Base-by-base conservation (phyloP, 1,139 yeast species). In the Geotrichum australiense region DNA sequence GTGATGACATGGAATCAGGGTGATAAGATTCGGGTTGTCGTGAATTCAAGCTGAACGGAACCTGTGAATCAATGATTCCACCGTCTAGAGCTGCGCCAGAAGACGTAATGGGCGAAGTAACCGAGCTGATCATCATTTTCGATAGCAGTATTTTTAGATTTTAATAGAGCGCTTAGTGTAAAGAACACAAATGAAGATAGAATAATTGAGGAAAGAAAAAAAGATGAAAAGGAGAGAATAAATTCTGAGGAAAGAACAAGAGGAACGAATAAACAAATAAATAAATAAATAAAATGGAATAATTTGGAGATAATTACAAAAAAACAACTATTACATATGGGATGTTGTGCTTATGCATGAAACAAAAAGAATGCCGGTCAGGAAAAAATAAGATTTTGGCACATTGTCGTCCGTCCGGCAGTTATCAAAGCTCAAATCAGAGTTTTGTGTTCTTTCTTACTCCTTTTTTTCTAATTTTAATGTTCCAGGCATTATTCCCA, bases 391-490 rank as follows among this genome's bases (percentile, higher is more conserved):
- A 15, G 23, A 32, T 22, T 32, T 32, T 32, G 35, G 35, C 23
- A 26, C 35, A 32, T 20, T 32, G 35, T 32, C 35, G 35, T 32
- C 35, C 35, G 35, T 32, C 11, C 35, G 20, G 29, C n/a, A 4
- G 5, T 25, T 26, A 11, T 35, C n/a, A 14, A 12, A 20, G 11
- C 11, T n/a, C 29, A n/a, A n/a, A n/a, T n/a, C 31, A 19, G 16
- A 7, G 14, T 31, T 18, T 31, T 11, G 6, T 31, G 7, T 11
- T 20, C 32, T 5, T 34, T 22, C n/a, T 36, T 40, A 37, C 19
- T 33, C 30, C 27, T 42, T 43, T 27, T 48, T n/a, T n/a, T n/a
- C n/a, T n/a, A n/a, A n/a, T n/a, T n/a, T n/a, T n/a, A n/a, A n/a
- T n/a, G n/a, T n/a, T n/a, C n/a, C n/a, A n/a, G n/a, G n/a, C n/a